Evolutionary conservation across 106 monocot genomes (phyloP).

Genomic region (Allium cepa): DNA sequence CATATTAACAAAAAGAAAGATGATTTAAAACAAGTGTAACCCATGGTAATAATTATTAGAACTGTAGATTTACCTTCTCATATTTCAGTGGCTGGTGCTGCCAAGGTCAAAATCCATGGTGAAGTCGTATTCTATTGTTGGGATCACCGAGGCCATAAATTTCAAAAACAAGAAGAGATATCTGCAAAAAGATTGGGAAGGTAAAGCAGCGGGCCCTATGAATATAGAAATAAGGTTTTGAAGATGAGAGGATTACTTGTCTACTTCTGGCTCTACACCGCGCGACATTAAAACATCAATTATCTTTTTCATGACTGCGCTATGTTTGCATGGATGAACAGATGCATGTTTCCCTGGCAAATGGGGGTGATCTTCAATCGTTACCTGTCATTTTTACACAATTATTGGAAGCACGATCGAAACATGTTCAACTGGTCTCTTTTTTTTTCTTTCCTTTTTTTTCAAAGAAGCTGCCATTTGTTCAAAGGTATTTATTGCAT

Average conservation of each 20-base stretch:
- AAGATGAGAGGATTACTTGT: constrained; percentile 53
- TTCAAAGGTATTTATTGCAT: too few relatives aligned
- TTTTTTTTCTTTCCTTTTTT: too few relatives aligned
- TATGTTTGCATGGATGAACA: constrained; percentile 93
- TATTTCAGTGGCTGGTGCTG: constrained; percentile 48
- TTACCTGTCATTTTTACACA: constrained; percentile 43
- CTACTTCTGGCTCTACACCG: constrained; percentile 96
- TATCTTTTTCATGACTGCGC: constrained; percentile 99
- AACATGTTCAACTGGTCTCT: too few relatives aligned
- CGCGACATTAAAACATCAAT: constrained; percentile 92
- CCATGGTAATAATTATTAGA: background rate
- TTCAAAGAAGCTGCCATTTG: too few relatives aligned
- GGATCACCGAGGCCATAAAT: constrained; percentile 95
- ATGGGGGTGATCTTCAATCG: constrained; percentile 99
- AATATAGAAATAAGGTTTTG: background rate
- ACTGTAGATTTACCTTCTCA: constrained; percentile 23
- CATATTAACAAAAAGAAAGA: too few relatives aligned
- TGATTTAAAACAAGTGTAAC: too few relatives aligned
- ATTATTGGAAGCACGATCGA: too few relatives aligned
- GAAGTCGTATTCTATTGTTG: constrained; percentile 97
- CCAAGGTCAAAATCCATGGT: constrained; percentile 99
- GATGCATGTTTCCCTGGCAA: constrained; percentile 97
- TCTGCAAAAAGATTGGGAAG: constrained; percentile 24
- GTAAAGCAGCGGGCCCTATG: background rate
- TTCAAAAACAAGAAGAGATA: constrained; percentile 97